A percentile compares a stretch with the other conserved stretches of the same genome.
Evolutionary conservation across 768 basidiomycete species (phyloP).

Genomic region (Tulasnella sp.): DNA sequence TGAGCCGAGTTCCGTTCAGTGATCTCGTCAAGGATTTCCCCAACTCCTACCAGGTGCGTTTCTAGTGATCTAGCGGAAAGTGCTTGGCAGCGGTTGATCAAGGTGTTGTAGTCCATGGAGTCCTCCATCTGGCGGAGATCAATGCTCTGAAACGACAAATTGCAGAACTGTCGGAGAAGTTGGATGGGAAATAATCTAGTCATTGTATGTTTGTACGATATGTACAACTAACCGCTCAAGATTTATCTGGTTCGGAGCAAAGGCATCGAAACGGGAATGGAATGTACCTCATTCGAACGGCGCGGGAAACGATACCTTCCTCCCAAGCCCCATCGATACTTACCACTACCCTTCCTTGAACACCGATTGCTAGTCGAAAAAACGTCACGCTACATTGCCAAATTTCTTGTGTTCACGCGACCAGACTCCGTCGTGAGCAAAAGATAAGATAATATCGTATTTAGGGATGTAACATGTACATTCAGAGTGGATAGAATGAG

Average conservation of each 20-base stretch:
- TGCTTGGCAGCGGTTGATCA: conserved; percentile 9
- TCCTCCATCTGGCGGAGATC: conserved; percentile 59
- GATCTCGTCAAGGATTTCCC: conserved; percentile 67
- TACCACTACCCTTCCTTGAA: neutral
- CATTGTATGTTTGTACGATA: neutral
- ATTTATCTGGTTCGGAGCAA: neutral
- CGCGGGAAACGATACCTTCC: neutral
- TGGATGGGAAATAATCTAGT: neutral
- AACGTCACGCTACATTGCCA: no score
- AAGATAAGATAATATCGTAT: no score
- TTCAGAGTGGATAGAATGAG: no score
- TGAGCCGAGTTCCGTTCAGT: conserved; percentile 61
- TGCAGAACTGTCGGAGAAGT: conserved; percentile 1
- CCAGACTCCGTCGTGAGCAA: no score
- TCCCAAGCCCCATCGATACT: neutral
- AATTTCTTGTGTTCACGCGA: no score
- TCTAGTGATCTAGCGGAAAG: conserved; percentile 18
- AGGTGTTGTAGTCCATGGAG: conserved; percentile 53
- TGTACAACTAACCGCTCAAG: neutral
- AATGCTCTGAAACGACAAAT: conserved; percentile 41
- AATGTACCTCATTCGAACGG: neutral
- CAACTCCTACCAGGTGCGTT: conserved; percentile 55
- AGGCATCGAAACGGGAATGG: neutral
- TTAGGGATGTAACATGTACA: no score
- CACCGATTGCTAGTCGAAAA: no score